Evolutionary conservation across 495 filamentous ascomycete genomes (phyloP), one percentile per base, ranked within the genome.

Genomic region (Platismatia glauca): DNA sequence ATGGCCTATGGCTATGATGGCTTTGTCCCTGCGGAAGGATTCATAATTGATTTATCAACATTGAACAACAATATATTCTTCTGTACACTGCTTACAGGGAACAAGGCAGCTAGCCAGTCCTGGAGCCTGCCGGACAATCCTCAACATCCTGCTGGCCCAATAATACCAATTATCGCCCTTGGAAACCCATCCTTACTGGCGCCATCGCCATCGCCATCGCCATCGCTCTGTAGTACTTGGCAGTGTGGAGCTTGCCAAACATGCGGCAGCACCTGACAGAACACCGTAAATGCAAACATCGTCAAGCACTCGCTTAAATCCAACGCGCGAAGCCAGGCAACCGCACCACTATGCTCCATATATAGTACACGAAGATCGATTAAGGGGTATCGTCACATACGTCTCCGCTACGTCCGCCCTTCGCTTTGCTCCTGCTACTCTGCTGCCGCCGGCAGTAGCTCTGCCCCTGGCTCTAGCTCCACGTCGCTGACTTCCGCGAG

Each of bases 301-400:
- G 24, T 66, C 53, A 62, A 57, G 59, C 60, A 58, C 64, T n/a
- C 64, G 44, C 59, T 66, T 31, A 66, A 59, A 67, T 67, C 66
- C 66, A 67, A 65, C 46, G 22, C 44, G 58, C 58, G 59, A 60
- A 64, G 57, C 66, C 34, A 55, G 41, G 60, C 62, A 38, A 52
- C 48, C 16, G 60, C 64, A 46, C 46, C 38, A 60, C 35, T 58
- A 55, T 64, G 57, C 44, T 57, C 55, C 50, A 64, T 61, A 64
- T 59, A 68, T 70, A 56, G 55, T 66, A 68, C 60, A 68, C 53
- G 56, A 60, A 68, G 50, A 60, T 48, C 35, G 50, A 56, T 56
- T 37, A 65, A 67, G 35, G 66, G 55, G 59, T 68, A 65, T 65
- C 60, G 38, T 68, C 60, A 62, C 20, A 38, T 52, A 48, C 63